Evolutionary conservation across 352 stramenopile species (phyloP), one percentile per base, ranked within the genome.

Genomic region (Pythium graminicola): DNA sequence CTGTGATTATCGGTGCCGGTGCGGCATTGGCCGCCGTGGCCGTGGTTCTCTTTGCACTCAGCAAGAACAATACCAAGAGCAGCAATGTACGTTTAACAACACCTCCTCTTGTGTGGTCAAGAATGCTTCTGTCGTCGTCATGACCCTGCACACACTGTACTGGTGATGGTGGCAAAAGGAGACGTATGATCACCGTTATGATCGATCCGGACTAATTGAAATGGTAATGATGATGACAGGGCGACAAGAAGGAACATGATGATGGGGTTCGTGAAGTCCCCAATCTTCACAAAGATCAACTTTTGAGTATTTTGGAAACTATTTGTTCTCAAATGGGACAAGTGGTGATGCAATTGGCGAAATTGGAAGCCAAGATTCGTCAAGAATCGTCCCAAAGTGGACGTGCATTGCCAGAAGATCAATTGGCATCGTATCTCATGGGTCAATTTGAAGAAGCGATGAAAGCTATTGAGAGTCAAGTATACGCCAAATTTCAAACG

Each of bases 301-400:
- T 93, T 28, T 69, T 93, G 40, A 89, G 76, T 60, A 93, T 93
- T 57, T 64, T 93, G 8, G 77, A 89, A 65, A 89, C 81, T 51
- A 93, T 93, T 61, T 90, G 78, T 67, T 81, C 82, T 60, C 82
- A 93, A 51, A 93, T 93, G 82, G 82, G 82, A 50, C 82, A 93
- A 62, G 76, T 93, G 33, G 82, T 93, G 74, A 92, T 93, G 78
- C 81, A 90, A 74, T 50, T 93, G 58, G 82, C 82, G 46, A 89
- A 90, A 64, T 62, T 93, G 2, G 82, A 93, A 57, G 80, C 80
- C 46, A 93, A 93, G 72, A 91, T 93, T 62, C 82, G 82, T 33
- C 82, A 93, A 65, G 83, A 94, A 52, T 90, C 77, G 54, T 86
- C 79, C 41, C 83, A 92, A 68, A 92, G 73, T 60, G 83, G 83